Evolutionary conservation across 192 early-diverging fungal species (phyloP), one percentile per base, ranked within the genome.

Genomic region (Backusella parvicylindrica): DNA sequence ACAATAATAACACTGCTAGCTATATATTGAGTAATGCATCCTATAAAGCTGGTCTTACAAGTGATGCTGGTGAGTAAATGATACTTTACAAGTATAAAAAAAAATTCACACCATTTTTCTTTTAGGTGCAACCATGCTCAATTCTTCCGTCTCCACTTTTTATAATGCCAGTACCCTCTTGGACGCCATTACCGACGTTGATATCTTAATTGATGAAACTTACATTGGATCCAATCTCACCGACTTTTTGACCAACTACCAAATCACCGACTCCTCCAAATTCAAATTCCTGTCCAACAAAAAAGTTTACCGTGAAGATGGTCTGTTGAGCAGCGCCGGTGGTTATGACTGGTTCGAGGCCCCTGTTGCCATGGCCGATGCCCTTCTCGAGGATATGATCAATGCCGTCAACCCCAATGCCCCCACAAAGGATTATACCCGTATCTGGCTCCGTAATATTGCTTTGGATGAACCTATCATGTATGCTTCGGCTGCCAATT

Each of bases 371-470:
- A 91, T 91, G 85, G 83, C 85, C 16, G 91, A 94, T 77, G 89
- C 89, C 23, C 79, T 90, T 23, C 84, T 94, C 43, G 88, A 92
- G 74, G 93, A 94, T 74, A 68, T 94, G 6, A 84, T 93, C 66
- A 86, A 88, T 60, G 89, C 87, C 2, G 79, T 86, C 16, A 88
- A 92, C 70, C 88, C 91, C 26, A 76, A 78, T 16, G 86, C 84
- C 23, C 82, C 86, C 35, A 84, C 84, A 68, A 36, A 68, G 65
- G 75, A 79, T 16, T 88, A 86, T 73, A 35, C 73, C 36, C 87
- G 88, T 64, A 83, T 81, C 71, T 94, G 91, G 92, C 80, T 94
- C 75, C 90, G 92, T 77, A 91, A 94, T 64, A 75, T 94, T 75
- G 90, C 88, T 33, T 82, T 82, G 30, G 56, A 73, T 33, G 89